phyloP scores from a whole-genome alignment of 2,329 filamentous ascomycete species.

The Aspergillus thermomutatus region DNA sequence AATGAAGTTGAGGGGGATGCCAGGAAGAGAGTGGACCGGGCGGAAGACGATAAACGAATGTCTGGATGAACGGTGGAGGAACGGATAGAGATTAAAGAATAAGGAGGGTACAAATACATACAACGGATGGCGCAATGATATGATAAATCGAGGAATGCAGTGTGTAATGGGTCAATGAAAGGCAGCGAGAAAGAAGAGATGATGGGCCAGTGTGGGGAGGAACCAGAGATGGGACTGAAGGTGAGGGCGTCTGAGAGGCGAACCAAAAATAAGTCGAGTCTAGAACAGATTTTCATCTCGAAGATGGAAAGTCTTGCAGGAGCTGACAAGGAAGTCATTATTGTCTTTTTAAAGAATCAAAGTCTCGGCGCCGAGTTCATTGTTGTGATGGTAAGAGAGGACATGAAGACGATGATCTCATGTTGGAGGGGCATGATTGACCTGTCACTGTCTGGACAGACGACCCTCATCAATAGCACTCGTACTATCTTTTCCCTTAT shows the following conservation, averaged over 20 bases:
- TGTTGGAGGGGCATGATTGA: not conserved
- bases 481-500: not conserved
- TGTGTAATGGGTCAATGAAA: not conserved
- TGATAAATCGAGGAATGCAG: not conserved
- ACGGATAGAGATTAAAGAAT: not conserved
- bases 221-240: not conserved
- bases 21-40: not conserved
- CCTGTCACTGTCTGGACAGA: not conserved
- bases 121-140: constrained; percentile 1
- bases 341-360: not conserved
- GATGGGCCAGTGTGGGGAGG: constrained; percentile 7
- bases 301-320: not conserved
- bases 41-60: not conserved
- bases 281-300: constrained; percentile 2
- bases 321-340: not conserved
- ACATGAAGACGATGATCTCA: not conserved
- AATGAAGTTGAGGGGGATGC: not conserved
- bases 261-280: constrained; percentile 16
- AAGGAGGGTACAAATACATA: not conserved
- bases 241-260: constrained; percentile 3
- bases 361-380: not conserved
- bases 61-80: not conserved
- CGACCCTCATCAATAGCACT: not conserved
- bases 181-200: not conserved
- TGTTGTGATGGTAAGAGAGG: not conserved